Evolutionary conservation across 208 protist species (phyloP), one percentile per base, ranked within the genome.

Genomic region (Naegleria lovaniensis): DNA sequence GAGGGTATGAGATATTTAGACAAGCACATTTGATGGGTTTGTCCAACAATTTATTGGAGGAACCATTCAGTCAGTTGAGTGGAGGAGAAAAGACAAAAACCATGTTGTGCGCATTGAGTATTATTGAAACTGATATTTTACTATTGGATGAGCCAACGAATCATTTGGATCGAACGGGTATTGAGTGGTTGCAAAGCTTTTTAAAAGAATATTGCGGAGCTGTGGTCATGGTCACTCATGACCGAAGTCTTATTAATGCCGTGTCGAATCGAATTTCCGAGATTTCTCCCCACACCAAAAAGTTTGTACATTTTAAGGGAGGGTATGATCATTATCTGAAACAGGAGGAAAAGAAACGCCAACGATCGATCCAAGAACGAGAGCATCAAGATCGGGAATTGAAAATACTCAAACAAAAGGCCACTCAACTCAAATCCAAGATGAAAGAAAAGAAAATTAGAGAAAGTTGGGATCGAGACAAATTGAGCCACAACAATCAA

Each of bases 61-160:
- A 90, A 40, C 67, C 33, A 36, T 86, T 90, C 39, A 55, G 11
- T 38, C 38, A 76, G 3, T 36, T 90, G 13, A 86, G 76, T 41
- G 88, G 88, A 25, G 88, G 88, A 59, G 76, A 90, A 39, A 90
- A 90, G 15, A 86, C 88, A 58, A 84, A 85, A 76, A 76, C 25
- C 29, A 29, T 90, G 40, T 58, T 90, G 15, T 84, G 76, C 33
- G 75, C 88, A 39, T 38, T 85, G 7, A 83, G 83, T 79, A 51
- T 91, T 48, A 85, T 85, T 29, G 39, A 55, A 33, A n/a, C 43
- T n/a, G 58, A 94, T 84, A 91, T 93, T 15, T 88, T 97, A 0
- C 51, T 98, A 40, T 92, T 96, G 15, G 96, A 97, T 88, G 96
- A 97, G 90, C 95, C 95, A 6, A 97, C 96, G 0, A 98, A 98